Evolutionary conservation across 1,284 basidiomycete species (phyloP).

Genomic region (Heterobasidion annosum): DNA sequence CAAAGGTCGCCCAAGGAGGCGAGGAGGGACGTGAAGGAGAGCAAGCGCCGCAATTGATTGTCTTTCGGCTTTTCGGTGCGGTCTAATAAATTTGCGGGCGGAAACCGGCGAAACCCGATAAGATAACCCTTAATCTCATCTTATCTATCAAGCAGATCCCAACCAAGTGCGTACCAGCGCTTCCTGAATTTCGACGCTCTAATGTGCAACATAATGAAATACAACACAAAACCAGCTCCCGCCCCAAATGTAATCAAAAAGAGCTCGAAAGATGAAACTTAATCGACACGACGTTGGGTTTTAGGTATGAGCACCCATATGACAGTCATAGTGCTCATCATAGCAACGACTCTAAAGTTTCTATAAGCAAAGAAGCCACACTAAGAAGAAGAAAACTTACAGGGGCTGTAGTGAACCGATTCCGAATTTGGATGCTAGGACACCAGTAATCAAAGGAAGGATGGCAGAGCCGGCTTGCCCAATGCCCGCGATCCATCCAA

Average conservation of each 20-base stretch:
- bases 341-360: slow-evolving; percentile 22
- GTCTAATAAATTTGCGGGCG: neutral
- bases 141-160: neutral
- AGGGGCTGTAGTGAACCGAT: slow-evolving; percentile 49
- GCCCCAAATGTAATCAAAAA: neutral
- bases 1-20: too few species aligned
- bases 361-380: neutral
- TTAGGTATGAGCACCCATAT: slow-evolving; percentile 23
- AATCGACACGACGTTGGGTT: neutral
- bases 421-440: slow-evolving; percentile 43
- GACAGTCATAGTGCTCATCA: slow-evolving; percentile 28
- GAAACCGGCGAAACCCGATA: neutral
- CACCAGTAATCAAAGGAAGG: slow-evolving; percentile 57
- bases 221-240: neutral
- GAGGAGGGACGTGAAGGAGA: too few species aligned
- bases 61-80: neutral
- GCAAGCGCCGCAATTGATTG: neutral
- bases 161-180: too few species aligned
- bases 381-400: slow-evolving; percentile 25
- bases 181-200: too few species aligned
- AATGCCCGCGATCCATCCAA: slow-evolving; percentile 60
- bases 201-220: neutral
- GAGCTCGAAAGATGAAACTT: neutral
- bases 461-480: slow-evolving; percentile 62
- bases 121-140: neutral